phyloP scores from a whole-genome alignment of 2,329 filamentous ascomycete genomes.

The Fusarium brevicatenulatum region DNA sequence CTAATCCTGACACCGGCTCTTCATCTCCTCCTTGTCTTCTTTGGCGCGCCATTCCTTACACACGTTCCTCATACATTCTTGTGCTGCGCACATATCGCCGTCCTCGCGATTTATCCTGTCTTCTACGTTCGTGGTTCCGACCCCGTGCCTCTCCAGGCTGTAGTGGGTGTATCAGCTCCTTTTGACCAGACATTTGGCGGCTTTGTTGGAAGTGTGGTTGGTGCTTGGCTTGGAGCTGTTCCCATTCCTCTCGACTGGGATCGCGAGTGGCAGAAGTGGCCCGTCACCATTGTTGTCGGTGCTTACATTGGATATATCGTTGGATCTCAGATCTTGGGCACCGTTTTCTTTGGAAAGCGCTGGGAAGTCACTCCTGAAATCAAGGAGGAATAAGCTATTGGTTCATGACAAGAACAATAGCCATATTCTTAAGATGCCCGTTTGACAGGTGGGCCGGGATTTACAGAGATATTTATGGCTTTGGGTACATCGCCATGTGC shows the following conservation, averaged over 20 bases:
- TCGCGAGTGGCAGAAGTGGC: conserved; percentile 99
- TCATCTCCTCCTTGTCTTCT: conserved; percentile 78
- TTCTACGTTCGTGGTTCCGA: conserved; percentile 89
- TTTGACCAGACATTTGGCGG: conserved; percentile 88
- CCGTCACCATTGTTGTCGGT: conserved; percentile 87
- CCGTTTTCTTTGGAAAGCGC: conserved; percentile 58
- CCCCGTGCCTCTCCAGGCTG: conserved; percentile 72
- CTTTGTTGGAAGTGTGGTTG: conserved; percentile 78
- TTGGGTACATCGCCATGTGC: neutral
- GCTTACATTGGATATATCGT: conserved; percentile 81
- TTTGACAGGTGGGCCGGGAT: neutral
- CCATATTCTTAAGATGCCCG: neutral
- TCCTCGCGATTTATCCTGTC: conserved; percentile 81
- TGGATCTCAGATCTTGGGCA: conserved; percentile 72
- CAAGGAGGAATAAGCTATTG: conserved; percentile 45
- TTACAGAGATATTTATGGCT: neutral
- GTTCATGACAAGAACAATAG: neutral
- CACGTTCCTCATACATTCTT: conserved; percentile 82
- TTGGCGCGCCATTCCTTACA: conserved; percentile 89
- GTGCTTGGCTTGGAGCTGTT: conserved; percentile 92
- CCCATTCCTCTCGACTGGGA: conserved; percentile 99
- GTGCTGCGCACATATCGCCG: conserved; percentile 81
- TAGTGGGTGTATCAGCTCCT: conserved; percentile 74
- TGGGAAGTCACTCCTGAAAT: conserved; percentile 44
- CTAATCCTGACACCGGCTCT: conserved; percentile 73